Evolutionary conservation across 2,329 filamentous ascomycete genomes (phyloP), one percentile per base, ranked within the genome.

Genomic region (Trichophyton schoenleinii): DNA sequence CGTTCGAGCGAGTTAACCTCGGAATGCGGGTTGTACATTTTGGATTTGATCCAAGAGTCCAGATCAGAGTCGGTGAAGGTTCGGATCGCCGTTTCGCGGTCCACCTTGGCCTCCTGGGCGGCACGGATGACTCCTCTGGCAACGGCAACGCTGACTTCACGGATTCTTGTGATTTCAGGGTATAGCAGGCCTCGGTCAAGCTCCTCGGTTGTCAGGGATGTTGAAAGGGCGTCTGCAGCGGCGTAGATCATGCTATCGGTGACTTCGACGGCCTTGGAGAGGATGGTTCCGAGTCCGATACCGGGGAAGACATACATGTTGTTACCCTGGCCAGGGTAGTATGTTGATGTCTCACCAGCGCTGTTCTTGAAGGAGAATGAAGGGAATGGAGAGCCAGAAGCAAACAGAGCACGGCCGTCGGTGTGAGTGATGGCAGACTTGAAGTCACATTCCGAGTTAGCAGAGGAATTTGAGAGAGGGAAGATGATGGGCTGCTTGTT

Each of bases 191-290:
- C 89, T 72, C 86, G 84, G 61, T 87, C 83, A 69, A 90, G 79
- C 78, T 99, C 94, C 64, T 94, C 87, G 44, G 84, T 80, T 65
- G 87, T 91, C 64, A 99, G 82, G 38, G 87, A 86, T 62, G 84
- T 85, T 15, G 89, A 83, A 20, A 97, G 83, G 3, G 90, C 87
- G 46, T 87, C 86, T 31, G 90, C 94, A 36, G 91, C 92, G 58
- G 88, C 91, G 78, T 97, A 97, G 71, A 99, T 91, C 94, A 99
- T 99, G 74, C 87, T 84, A 73, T 96, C 89, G 3, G 92, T 97
- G 67, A 97, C 81, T 68, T 85, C 85, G 66, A 88, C 86, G 11
- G 91, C 83, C 80, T 96, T 95, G 77, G 87, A 86, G 57, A 97
- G 83, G 71, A 97, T 96, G 66, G 92, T 88, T 64, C 91, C 94